Percentiles rank a stretch among this genome's conserved stretches.
Conservation (phyloP, 2,329 filamentous ascomycete genomes). For the Talaromyces funiculosus region DNA sequence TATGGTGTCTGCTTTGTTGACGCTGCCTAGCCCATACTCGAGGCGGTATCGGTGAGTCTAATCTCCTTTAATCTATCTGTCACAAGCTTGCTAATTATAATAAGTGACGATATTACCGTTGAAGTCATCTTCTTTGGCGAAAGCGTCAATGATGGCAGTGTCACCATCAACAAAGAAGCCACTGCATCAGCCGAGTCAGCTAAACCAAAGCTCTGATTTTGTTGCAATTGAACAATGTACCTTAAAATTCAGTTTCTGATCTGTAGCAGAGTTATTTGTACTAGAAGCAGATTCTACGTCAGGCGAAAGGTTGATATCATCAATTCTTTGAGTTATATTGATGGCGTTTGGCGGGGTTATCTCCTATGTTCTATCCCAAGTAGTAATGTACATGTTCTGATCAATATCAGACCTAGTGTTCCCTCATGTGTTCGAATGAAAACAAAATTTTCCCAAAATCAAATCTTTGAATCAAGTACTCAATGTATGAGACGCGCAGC, state of each 20-base stretch:
- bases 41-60: slow-evolving; percentile 72
- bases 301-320: background rate
- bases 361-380: background rate
- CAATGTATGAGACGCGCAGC: background rate
- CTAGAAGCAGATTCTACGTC: background rate
- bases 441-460: no score
- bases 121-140: slow-evolving; percentile 98
- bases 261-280: background rate
- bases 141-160: slow-evolving; percentile 66
- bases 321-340: background rate
- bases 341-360: background rate
- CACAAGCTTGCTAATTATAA: slow-evolving; percentile 23
- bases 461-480: background rate
- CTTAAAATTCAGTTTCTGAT: background rate
- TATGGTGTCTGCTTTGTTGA: slow-evolving; percentile 86
- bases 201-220: slow-evolving; percentile 45
- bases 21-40: slow-evolving; percentile 84
- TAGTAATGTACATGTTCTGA: background rate
- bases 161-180: slow-evolving; percentile 80
- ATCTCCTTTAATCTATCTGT: background rate
- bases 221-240: background rate
- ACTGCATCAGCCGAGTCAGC: slow-evolving; percentile 54
- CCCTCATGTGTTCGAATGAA: background rate
- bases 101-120: slow-evolving; percentile 87
- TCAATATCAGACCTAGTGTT: background rate